These are phyloP conservation scores for Rhodotorula sp. DNA, from an alignment of 1,284 basidiomycete species.

Conservation along the genomic window DNA sequence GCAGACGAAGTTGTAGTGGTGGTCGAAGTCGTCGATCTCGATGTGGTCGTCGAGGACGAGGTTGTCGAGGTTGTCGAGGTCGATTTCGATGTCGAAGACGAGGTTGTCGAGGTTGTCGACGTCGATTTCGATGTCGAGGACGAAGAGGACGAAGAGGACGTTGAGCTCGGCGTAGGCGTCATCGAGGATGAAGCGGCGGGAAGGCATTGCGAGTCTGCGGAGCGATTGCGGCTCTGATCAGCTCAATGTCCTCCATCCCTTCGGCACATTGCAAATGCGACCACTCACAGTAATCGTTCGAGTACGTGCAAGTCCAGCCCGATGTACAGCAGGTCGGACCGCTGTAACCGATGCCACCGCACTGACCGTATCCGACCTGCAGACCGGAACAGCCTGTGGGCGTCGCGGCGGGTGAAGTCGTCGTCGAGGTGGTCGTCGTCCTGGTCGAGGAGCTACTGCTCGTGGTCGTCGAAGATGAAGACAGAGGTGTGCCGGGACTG, in stretches of 20 bases:
- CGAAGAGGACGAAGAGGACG: not conserved
- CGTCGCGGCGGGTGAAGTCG: not conserved
- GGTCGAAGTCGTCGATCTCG: not conserved
- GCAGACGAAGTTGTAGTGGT: not conserved
- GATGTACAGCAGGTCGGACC: slow-evolving; percentile 1
- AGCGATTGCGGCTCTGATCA: not conserved
- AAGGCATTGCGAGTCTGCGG: slow-evolving; percentile 14
- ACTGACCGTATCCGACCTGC: slow-evolving; percentile 3
- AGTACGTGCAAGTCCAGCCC: not conserved
- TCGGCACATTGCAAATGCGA: not conserved
- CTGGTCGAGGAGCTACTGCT: not conserved
- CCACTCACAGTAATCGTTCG: slow-evolving; percentile 1
- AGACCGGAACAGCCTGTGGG: not conserved
- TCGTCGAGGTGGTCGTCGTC: not conserved
- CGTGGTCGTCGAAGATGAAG: not conserved
- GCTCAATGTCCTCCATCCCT: not conserved
- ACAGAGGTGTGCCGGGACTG: not conserved
- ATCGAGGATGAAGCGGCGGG: not conserved
- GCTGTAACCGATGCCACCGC: slow-evolving; percentile 7
- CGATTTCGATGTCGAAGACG: not conserved
- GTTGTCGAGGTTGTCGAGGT: not conserved
- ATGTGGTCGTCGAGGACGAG: too few relatives aligned
- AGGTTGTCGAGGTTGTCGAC: not conserved
- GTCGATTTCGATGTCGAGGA: not conserved
- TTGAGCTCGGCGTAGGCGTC: not conserved